A percentile compares a stretch with the other conserved stretches of the same genome.
phyloP scores from a whole-genome alignment of 75 land plant genomes.

The Selaginella moellendorffii region DNA sequence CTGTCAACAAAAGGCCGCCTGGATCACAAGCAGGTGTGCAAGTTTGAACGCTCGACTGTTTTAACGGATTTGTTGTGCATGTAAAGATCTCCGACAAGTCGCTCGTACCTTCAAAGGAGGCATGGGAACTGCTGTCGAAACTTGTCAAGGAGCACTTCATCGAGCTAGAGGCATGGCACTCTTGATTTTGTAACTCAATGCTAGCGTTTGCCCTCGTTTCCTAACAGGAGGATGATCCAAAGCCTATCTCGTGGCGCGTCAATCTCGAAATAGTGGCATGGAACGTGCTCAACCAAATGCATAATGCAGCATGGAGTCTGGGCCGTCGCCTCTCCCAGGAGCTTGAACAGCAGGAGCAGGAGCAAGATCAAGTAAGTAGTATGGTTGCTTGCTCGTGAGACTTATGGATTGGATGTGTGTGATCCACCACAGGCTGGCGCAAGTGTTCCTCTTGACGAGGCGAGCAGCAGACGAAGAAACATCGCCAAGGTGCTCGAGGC shows the following conservation, averaged over 20 bases:
- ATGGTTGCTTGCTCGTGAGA: background rate
- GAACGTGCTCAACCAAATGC: slow-evolving; percentile 65
- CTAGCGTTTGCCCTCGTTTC: background rate
- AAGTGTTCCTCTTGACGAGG: slow-evolving; percentile 24
- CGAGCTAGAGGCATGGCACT: slow-evolving; percentile 50
- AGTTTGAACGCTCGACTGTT: background rate
- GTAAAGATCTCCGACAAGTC: slow-evolving; percentile 68
- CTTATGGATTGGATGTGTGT: background rate
- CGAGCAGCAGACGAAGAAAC: slow-evolving; percentile 24
- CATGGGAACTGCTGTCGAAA: slow-evolving; percentile 40
- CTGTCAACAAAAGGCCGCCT: slow-evolving; percentile 34
- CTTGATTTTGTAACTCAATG: background rate
- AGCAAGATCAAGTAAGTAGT: slow-evolving; percentile 49
- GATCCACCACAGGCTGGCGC: background rate
- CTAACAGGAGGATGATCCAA: slow-evolving; percentile 6
- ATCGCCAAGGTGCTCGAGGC: slow-evolving; percentile 35
- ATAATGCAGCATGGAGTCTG: slow-evolving; percentile 59
- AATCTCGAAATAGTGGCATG: slow-evolving; percentile 23
- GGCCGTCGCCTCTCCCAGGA: slow-evolving; percentile 40
- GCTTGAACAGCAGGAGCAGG: slow-evolving; percentile 41
- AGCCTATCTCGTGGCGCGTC: slow-evolving; percentile 45
- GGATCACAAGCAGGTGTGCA: slow-evolving; percentile 36
- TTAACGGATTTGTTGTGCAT: slow-evolving; percentile 3
- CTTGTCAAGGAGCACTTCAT: slow-evolving; percentile 65
- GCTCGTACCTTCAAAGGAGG: slow-evolving; percentile 53